A percentile compares a stretch with the other conserved stretches of the same genome.
These are phyloP conservation scores for Elongisporangium prolatum DNA, from an alignment of 352 stramenopile genomes.

Conservation along the genomic window DNA sequence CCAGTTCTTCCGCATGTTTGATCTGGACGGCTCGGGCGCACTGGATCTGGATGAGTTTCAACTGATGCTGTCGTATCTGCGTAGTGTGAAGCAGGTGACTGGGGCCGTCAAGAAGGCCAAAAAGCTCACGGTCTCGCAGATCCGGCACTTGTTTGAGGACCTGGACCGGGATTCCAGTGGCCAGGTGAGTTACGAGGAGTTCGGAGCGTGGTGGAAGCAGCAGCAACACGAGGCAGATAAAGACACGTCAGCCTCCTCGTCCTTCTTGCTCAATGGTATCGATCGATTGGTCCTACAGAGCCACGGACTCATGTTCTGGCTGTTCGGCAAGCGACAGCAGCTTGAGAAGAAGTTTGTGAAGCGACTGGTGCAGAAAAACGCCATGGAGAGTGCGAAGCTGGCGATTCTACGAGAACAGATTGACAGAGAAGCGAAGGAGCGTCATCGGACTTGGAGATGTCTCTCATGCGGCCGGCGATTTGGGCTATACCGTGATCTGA, in stretches of 20 bases:
- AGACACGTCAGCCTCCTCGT: constrained; percentile 22
- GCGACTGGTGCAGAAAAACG: constrained; percentile 30
- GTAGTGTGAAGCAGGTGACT: background rate
- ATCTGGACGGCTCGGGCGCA: constrained; percentile 37
- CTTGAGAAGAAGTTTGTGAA: constrained; percentile 50
- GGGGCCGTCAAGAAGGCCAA: constrained; percentile 5
- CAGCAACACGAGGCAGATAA: constrained; percentile 8
- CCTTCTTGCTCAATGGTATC: constrained; percentile 26
- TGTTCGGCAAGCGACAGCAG: constrained; percentile 36
- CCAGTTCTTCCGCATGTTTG: constrained; percentile 41
- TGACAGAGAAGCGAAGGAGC: constrained; percentile 3
- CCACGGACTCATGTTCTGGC: constrained; percentile 39
- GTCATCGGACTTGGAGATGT: constrained; percentile 18
- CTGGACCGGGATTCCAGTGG: constrained; percentile 27
- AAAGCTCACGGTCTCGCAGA: constrained; percentile 24
- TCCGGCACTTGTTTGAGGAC: constrained; percentile 32
- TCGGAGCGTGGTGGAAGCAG: constrained; percentile 34
- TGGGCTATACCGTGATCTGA: constrained; percentile 25
- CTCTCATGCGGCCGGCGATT: constrained; percentile 25
- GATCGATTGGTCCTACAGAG: constrained; percentile 34
- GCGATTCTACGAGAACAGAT: constrained; percentile 14
- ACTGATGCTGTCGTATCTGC: constrained; percentile 43
- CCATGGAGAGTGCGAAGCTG: constrained; percentile 23
- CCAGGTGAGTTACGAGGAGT: constrained; percentile 25
- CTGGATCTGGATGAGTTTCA: constrained; percentile 47